Base-by-base conservation (phyloP, 352 stramenopile species). In the Globisporangium spinosum region DNA sequence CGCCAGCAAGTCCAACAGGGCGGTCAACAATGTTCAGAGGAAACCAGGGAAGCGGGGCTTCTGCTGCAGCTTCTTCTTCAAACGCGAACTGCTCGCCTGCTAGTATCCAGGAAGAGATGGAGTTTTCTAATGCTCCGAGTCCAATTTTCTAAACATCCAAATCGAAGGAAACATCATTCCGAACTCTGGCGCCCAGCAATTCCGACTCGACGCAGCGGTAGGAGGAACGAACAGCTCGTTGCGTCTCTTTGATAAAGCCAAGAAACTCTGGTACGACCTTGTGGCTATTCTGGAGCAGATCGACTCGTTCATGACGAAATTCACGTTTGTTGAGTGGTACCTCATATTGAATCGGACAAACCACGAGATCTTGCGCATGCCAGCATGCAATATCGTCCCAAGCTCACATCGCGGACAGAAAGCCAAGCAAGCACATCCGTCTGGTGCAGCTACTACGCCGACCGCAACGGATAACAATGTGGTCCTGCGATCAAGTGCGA, bases 311-410 rank as follows among this genome's bases (percentile, higher is more conserved):
- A 82, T 83, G 17, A 96, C 80, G 34, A 87, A 91, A 54, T 79
- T 90, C 5, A 93, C 82, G 10, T 94, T 96, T 53, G 79, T 94
- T 0, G 85, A 94, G 55, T 79, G 89, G 7, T 95, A 94, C 64
- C 70, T 95, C 9, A 71, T 96, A 25, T 55, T 93, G 20, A 95
- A 96, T 47, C 79, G 82, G 29, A 91, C 89, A 0, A 67, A 85
- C 13, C 74, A 89, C 32, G 67, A 84, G 34, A 47, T 96, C n/a
- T 49, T 90, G 38, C 80, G 77, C 20, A 72, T 78, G 4, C 75
- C 79, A 15, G 73, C 84, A n/a, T 76, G 72, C 32, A 79, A 90
- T 58, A 80, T 90, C 20, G 65, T 67, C 43, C 29, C 54, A 4
- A 57, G 40, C 6, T 43, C 65, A 23, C 66, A 12, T 54, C 20